Evolutionary conservation across 768 basidiomycete species (phyloP).

Genomic region (Rhodotorula diobovata): DNA sequence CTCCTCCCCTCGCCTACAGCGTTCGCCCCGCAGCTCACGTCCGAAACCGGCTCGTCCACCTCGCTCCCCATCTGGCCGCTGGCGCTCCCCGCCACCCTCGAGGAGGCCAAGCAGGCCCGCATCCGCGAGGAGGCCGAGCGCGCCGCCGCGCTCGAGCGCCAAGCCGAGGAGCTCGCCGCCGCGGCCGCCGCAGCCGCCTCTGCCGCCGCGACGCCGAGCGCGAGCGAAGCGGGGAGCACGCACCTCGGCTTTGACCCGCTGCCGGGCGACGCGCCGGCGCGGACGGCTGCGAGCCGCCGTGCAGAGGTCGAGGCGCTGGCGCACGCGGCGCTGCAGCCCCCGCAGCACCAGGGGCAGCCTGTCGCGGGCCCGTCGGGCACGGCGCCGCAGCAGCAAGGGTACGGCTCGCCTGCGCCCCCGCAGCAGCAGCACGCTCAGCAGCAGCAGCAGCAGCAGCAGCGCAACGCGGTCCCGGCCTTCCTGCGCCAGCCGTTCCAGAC

Average conservation of each 20-base stretch:
- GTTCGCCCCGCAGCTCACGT: conserved; percentile 5
- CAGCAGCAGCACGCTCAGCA: neutral
- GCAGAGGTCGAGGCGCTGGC: neutral
- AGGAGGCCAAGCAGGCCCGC: neutral
- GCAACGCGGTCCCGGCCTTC: neutral
- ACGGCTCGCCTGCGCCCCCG: neutral
- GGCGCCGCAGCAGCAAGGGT: neutral
- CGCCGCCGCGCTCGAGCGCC: conserved; percentile 16
- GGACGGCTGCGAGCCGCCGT: conserved; percentile 18
- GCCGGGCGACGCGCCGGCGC: neutral
- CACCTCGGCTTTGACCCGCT: conserved; percentile 12
- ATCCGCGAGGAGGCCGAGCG: conserved; percentile 18
- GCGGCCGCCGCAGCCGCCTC: neutral
- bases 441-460: neutral
- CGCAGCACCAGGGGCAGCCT: neutral
- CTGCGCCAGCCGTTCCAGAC: neutral
- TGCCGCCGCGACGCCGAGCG: neutral
- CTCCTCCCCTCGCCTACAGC: neutral
- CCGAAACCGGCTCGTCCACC: neutral
- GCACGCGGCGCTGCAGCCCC: neutral
- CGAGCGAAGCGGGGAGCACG: no score
- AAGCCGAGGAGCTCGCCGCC: conserved; percentile 31
- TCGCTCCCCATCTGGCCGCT: conserved; percentile 32
- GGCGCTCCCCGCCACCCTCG: neutral
- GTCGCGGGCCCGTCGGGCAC: neutral